These are phyloP conservation scores for Scheffersomyces stipitis DNA, from an alignment of 805 yeast species.

Conservation along the genomic window DNA sequence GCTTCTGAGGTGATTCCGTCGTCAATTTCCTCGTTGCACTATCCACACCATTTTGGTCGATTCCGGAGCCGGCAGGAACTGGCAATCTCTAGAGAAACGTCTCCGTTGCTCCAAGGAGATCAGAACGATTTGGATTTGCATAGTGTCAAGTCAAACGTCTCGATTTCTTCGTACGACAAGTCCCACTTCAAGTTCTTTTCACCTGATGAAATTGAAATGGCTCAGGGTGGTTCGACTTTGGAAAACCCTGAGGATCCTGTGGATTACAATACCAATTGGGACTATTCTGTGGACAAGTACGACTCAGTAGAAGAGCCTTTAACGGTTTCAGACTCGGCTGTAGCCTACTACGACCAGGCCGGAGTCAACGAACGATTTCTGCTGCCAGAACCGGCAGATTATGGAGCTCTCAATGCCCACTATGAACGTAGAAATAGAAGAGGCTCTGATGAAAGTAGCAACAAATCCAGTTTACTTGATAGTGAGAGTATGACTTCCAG, in stretches of 20 bases:
- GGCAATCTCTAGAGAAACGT: slow-evolving; percentile 26
- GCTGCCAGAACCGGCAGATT: slow-evolving; percentile 12
- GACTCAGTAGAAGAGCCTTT: slow-evolving; percentile 10
- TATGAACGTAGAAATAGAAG: slow-evolving; percentile 24
- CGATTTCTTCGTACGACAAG: slow-evolving; percentile 36
- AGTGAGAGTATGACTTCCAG: not conserved
- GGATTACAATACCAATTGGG: slow-evolving; percentile 78
- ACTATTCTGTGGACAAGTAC: slow-evolving; percentile 52
- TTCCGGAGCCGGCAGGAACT: slow-evolving; percentile 18
- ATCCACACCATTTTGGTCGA: slow-evolving; percentile 52
- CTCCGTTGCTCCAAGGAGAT: slow-evolving; percentile 32
- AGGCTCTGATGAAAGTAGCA: slow-evolving; percentile 6
- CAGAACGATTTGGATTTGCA: slow-evolving; percentile 28
- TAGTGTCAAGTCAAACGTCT: slow-evolving; percentile 34
- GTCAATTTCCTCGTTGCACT: slow-evolving; percentile 75
- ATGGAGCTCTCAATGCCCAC: slow-evolving; percentile 29
- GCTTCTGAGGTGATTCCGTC: slow-evolving; percentile 75
- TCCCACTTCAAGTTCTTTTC: slow-evolving; percentile 76
- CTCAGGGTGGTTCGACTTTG: slow-evolving; percentile 83
- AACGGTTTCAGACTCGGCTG: too few relatives aligned
- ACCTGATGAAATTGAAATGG: slow-evolving; percentile 76
- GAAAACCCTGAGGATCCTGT: slow-evolving; percentile 56
- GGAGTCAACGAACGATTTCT: slow-evolving; percentile 6
- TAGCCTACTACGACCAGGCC: slow-evolving; percentile 6
- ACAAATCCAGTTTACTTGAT: slow-evolving; percentile 3